Base-by-base conservation (phyloP, 805 yeast genomes). In the Wickerhamomyces chaumierensis region DNA sequence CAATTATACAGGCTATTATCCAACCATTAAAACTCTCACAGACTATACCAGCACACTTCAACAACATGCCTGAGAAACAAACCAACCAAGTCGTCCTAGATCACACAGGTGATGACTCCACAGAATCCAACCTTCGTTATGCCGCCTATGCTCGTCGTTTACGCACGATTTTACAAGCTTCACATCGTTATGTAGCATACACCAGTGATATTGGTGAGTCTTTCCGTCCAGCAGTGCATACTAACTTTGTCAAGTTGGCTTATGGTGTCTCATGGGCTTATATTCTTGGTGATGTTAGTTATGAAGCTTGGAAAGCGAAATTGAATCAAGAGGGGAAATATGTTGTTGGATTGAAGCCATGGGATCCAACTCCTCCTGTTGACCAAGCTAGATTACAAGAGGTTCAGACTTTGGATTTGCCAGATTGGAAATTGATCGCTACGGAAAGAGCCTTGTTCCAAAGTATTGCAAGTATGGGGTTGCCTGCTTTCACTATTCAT, bases 201-300 rank as follows among this genome's bases (percentile, higher is more conserved):
- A 82, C 94, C 2, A 80, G 88, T 0, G 94, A 83, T 55, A 75
- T 83, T 48, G 94, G 94, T 25, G 94, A 83, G 53, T 79, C 88
- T 11, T 84, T 83, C 61, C 68, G 94, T 38, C 92, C 92, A 1
- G 79, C 83, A 11, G 88, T 84, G 4, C 79, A 76, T 49, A 87
- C 88, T 1, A 46, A 48, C 27, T 41, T 79, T n/a, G 92, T 83
- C 16, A 66, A 61, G 13, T 43, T 72, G 3, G 79, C 90, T 21
- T 83, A 83, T 55, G 85, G 76, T 29, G 61, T 83, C 33, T 78
- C 87, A 7, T 84, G 92, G 92, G 60, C 72, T 1, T 83, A 83
- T 52, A 66, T 83, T 18, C 49, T 79, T 8, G 87, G 86, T 11
- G 94, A 84, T 60, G 88, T 81, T 15, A 67, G 75, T 4, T 78